Percentiles rank a stretch among this genome's conserved stretches.
Conservation (phyloP, 768 basidiomycete genomes). For the Russula emetica region DNA sequence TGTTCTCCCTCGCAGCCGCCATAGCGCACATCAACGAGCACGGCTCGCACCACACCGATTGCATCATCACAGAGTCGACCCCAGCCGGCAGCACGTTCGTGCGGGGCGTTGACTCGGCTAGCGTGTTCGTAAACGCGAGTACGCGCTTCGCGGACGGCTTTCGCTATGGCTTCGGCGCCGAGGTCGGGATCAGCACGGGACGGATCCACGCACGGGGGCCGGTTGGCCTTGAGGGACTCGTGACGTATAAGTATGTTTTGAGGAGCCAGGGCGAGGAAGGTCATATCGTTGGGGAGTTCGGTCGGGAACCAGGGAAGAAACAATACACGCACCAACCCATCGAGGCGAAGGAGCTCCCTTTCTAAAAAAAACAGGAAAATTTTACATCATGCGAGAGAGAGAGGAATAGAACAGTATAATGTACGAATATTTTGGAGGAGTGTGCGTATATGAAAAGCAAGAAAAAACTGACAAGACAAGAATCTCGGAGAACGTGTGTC, state of each 20-base stretch:
- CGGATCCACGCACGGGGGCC: conserved; percentile 96
- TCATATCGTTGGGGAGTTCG: conserved; percentile 86
- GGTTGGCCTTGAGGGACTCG: conserved; percentile 88
- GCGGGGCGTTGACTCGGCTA: conserved; percentile 85
- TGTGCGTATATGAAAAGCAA: not conserved
- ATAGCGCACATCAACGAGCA: conserved; percentile 88
- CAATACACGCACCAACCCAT: conserved; percentile 63
- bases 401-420: conserved; percentile 9
- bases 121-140: conserved; percentile 91
- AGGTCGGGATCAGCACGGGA: conserved; percentile 96
- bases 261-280: conserved; percentile 68
- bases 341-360: conserved; percentile 43
- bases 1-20: conserved; percentile 68
- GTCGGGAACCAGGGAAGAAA: conserved; percentile 62
- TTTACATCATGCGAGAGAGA: conserved; percentile 2
- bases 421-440: conserved; percentile 10
- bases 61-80: conserved; percentile 81
- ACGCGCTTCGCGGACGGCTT: conserved; percentile 97
- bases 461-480: not conserved
- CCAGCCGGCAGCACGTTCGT: conserved; percentile 67
- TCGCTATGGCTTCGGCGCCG: conserved; percentile 94
- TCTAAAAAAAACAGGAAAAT: conserved; percentile 34
- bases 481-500: not conserved
- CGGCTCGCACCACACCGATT: conserved; percentile 93
- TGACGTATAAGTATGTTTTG: conserved; percentile 96